Evolutionary conservation across 1,284 basidiomycete species (phyloP).

Genomic region (Hemileia vastatrix): DNA sequence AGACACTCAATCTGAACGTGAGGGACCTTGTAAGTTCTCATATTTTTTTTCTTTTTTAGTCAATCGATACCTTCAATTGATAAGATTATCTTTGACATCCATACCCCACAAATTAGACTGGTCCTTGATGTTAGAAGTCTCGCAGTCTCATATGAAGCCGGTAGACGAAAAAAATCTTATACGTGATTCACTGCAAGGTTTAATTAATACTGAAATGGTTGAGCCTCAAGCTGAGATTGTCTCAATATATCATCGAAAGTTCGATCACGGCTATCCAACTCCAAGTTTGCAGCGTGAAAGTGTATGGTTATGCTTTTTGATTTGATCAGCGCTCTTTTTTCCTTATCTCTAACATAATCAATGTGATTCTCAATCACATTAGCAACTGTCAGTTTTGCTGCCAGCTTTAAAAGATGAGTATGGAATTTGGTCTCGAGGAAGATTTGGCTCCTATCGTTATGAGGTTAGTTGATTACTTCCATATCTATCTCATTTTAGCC

Average conservation of each 20-base stretch:
- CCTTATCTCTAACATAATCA: constrained; percentile 41
- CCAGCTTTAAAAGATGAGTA: constrained; percentile 47
- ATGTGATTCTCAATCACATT: constrained; percentile 33
- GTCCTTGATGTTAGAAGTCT: constrained; percentile 51
- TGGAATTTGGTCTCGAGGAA: constrained; percentile 49
- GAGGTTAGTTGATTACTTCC: constrained; percentile 42
- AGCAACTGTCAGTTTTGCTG: constrained; percentile 30
- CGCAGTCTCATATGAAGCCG: constrained; percentile 49
- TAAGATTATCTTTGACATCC: no score
- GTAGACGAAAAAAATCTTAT: constrained; percentile 49
- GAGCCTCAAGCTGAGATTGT: constrained; percentile 50
- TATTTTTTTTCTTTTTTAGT: constrained; percentile 10
- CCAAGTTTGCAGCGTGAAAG: constrained; percentile 19
- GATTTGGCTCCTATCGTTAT: constrained; percentile 52
- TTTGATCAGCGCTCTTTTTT: neutral
- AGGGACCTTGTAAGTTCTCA: constrained; percentile 49
- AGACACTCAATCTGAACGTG: constrained; percentile 42
- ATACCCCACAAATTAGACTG: no score
- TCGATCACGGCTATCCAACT: constrained; percentile 42
- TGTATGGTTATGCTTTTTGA: neutral
- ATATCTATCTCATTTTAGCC: no score
- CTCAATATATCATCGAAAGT: constrained; percentile 50
- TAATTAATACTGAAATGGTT: constrained; percentile 49
- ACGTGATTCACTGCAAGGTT: constrained; percentile 49
- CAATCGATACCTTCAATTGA: neutral